A percentile compares a stretch with the other conserved stretches of the same genome.
Conservation (phyloP, 768 basidiomycete genomes). For the Psilocybe sp. region DNA sequence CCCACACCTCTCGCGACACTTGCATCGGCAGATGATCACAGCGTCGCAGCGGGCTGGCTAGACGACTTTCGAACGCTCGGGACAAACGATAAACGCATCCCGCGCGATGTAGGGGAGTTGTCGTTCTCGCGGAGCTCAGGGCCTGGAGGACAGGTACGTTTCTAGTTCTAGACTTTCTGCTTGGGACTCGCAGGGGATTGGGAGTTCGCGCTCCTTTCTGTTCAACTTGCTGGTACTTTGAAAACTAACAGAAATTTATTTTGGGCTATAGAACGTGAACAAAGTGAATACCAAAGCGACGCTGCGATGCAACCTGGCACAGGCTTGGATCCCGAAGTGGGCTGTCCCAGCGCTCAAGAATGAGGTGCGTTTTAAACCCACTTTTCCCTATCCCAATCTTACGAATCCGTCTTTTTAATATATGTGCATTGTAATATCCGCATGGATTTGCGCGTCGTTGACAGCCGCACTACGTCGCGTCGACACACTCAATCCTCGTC, state of each 20-base stretch:
- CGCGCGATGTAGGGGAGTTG: constrained; percentile 54
- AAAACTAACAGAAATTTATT: too few species aligned
- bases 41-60: too few species aligned
- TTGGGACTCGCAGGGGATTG: neutral
- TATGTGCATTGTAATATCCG: too few species aligned
- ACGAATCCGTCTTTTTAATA: too few species aligned
- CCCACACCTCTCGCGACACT: too few species aligned
- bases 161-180: neutral
- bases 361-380: constrained; percentile 6
- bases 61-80: constrained; percentile 29
- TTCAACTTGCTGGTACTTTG: too few species aligned
- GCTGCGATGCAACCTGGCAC: constrained; percentile 54
- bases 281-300: constrained; percentile 86
- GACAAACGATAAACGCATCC: constrained; percentile 31
- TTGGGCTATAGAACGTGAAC: constrained; percentile 66
- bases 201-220: neutral
- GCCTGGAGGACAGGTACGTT: constrained; percentile 75
- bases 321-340: constrained; percentile 23
- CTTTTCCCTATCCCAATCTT: neutral
- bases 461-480: constrained; percentile 39
- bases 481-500: constrained; percentile 64
- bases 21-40: too few species aligned
- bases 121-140: constrained; percentile 79
- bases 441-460: neutral
- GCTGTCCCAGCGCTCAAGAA: constrained; percentile 10